Base-by-base conservation (phyloP, 768 basidiomycete species). In the Brasilioporus rufonigricans region DNA sequence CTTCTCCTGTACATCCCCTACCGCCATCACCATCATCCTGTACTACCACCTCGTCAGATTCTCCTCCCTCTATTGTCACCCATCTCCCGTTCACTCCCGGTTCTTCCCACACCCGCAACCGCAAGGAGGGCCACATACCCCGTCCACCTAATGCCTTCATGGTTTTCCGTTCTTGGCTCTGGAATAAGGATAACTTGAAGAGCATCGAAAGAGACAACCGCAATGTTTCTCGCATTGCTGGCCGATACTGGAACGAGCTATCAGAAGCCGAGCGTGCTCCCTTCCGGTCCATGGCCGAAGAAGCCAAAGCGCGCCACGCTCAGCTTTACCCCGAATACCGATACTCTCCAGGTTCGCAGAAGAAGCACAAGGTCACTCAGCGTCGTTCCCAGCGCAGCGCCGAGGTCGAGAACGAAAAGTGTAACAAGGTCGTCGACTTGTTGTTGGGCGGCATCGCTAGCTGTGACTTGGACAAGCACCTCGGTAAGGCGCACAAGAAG, bases 91-190 rank as follows among this genome's bases (percentile, higher is more conserved):
- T 66, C 48, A 27, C 59, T 2, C 66, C 66, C 21, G 71, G 72
- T 29, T 67, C 73, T n/a, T 74, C 78, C 9, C 78, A 78, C 51
- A 68, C 67, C 0, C 74, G 75, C 52, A 75, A 71, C 59, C 71
- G 70, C 64, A 71, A 67, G 63, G 71, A 64, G 11, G 76, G 75
- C 33, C 84, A 84, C 65, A 80, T 92, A 35, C 84, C 84, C 31
- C 84, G 91, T 14, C 92, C 92, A 2, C 79, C 87, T 52, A 95
- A 94, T 64, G 86, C 91, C 11, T 95, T 93, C 77, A 91, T 93
- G 71, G 74, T 92, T 56, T 93, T 82, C 67, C 84, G 91, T 38
- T 89, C 85, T 19, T 80, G 80, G 64, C 79, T 87, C 41, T 80
- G 88, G 73, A 71, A 74, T 48, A 78, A 79, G 56, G 71, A 76